These are phyloP conservation scores for Xylariales sp. DNA, from an alignment of 2,329 filamentous ascomycete species.

Conservation along the genomic window DNA sequence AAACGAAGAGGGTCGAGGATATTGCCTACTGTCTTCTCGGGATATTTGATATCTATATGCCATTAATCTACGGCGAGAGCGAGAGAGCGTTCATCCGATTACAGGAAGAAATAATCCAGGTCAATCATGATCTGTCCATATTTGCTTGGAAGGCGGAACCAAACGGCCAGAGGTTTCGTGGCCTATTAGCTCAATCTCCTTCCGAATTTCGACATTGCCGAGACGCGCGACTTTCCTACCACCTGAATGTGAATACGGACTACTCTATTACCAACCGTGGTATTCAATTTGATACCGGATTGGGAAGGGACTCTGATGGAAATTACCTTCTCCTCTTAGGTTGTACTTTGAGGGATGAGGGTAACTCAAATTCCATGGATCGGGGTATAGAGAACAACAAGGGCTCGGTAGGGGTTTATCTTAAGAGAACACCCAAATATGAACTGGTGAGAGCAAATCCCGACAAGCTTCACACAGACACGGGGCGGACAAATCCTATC, in stretches of 20 bases:
- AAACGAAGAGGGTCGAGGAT: conserved; percentile 29
- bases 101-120: conserved; percentile 34
- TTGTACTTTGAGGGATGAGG: conserved; percentile 11
- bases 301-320: conserved; percentile 19
- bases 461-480: conserved; percentile 20
- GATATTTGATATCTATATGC: conserved; percentile 33
- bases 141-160: conserved; percentile 32
- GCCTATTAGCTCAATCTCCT: conserved; percentile 23
- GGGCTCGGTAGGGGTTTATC: conserved; percentile 25
- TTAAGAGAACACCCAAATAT: conserved; percentile 21
- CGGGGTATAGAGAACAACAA: conserved; percentile 2
- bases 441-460: conserved; percentile 21
- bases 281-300: conserved; percentile 19
- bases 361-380: neutral
- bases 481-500: conserved; percentile 23
- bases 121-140: conserved; percentile 29
- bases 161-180: conserved; percentile 25
- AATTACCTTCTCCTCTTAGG: conserved; percentile 23
- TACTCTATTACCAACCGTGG: conserved; percentile 31
- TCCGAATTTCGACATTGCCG: conserved; percentile 22
- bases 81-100: conserved; percentile 26
- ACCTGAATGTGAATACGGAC: conserved; percentile 26
- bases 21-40: conserved; percentile 34
- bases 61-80: conserved; percentile 31
- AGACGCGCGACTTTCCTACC: conserved; percentile 19